phyloP scores from a whole-genome alignment of 345 rosid species.

The Aurinia saxatilis region DNA sequence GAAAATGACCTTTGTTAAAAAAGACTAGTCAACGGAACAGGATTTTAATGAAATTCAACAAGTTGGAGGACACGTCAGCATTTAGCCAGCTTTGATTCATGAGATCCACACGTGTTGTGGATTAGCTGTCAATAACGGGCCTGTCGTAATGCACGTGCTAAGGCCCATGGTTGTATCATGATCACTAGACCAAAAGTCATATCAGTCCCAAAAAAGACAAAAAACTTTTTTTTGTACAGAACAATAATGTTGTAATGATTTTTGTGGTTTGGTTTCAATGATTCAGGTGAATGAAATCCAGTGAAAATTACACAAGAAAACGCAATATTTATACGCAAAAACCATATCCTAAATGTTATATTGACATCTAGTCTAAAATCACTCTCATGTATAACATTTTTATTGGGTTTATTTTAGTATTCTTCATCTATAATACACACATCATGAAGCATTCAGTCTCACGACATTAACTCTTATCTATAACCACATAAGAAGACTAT shows the following conservation, averaged over 20 bases:
- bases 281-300: conserved; percentile 9
- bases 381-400: too few relatives aligned
- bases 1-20: conserved; percentile 1
- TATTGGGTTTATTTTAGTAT: conserved; percentile 2
- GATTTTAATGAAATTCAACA: neutral
- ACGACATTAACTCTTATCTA: conserved; percentile 1
- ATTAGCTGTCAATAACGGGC: conserved; percentile 21
- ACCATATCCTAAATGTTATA: too few relatives aligned
- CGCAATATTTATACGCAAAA: neutral
- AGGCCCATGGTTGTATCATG: conserved; percentile 19
- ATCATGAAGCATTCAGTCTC: neutral
- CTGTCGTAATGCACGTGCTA: conserved; percentile 14
- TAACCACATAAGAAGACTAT: conserved; percentile 3
- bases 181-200: neutral
- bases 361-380: too few relatives aligned
- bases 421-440: conserved; percentile 12
- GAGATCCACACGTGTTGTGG: conserved; percentile 25
- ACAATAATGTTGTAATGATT: neutral
- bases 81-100: conserved; percentile 8
- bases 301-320: too few relatives aligned
- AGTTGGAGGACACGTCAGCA: conserved; percentile 24
- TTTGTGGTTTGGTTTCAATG: neutral
- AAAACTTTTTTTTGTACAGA: too few relatives aligned
- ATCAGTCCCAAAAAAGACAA: too few relatives aligned
- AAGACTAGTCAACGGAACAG: conserved; percentile 9